Evolutionary conservation across 768 basidiomycete genomes (phyloP), one percentile per base, ranked within the genome.

Genomic region (Tricholoma sp.): DNA sequence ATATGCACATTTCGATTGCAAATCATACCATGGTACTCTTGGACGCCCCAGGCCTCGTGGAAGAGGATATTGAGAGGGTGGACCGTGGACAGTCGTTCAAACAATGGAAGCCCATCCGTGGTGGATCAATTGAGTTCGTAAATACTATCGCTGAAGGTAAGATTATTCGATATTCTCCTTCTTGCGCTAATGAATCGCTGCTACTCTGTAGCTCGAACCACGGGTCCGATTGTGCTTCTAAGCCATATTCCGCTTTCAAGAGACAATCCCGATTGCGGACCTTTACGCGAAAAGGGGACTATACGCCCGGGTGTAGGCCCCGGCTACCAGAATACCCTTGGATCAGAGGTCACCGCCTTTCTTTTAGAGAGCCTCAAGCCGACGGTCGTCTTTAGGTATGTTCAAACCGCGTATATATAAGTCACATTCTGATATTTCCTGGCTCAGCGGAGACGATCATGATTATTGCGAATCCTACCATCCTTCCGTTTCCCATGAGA

Each of bases 181-280:
- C 4, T n/a, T 18, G 10, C 32, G 9, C 51, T 10, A 18, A 9
- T 13, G 34, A 17, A 33, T 39, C 31, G 49, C 39, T 12, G 11
- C 39, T 12, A 11, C 47, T 57, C 61, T 58, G 76, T 75, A 65
- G 28, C 61, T 62, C 36, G 61, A 69, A 54, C 29, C 8, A 60
- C 55, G 17, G 71, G 77, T 34, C 86, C 89, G 0, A 69, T 80
- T n/a, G 74, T 95, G 18, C 74, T 96, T 29, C 82, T 97, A 56
- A 87, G 82, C 2, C 95, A 98, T 66, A 92, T 98, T 49, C 95
- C 95, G n/a, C 80, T 98, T 8, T 82, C 82, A 42, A 79, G 95
- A 41, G 82, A 86, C 3, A 82, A 83, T 39, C 78, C 77, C 6
- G 77, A 73, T 17, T 98, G 95, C 67, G 94, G 95, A 10, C 85